A percentile compares a stretch with the other conserved stretches of the same genome.
Conservation (phyloP, 192 early-diverging fungal genomes). For the Cladochytrium replicatum region DNA sequence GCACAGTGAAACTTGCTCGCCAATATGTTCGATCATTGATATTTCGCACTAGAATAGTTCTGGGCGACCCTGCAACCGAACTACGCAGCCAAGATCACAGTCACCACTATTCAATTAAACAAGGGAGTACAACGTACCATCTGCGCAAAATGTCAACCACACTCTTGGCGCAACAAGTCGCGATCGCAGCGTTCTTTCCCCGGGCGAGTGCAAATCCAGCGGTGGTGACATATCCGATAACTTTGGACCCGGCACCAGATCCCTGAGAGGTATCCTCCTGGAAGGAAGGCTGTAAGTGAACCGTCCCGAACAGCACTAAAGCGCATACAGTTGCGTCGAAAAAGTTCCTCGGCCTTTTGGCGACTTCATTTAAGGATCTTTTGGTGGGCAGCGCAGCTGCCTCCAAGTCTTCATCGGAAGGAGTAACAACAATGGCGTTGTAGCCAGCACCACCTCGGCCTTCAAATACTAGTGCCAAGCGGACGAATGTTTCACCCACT, state of each 20-base stretch:
- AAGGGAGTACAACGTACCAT: no score
- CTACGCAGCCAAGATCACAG: no score
- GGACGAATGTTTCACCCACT: no score
- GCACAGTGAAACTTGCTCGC: no score
- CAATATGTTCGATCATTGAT: no score
- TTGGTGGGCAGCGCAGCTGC: constrained; percentile 7
- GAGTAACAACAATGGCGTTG: constrained; percentile 7
- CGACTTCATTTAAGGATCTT: constrained; percentile 12
- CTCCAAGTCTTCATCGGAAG: neutral
- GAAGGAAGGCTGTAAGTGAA: neutral
- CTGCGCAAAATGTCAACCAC: no score
- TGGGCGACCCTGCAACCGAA: no score
- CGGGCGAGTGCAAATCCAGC: constrained; percentile 54
- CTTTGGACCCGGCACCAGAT: constrained; percentile 18
- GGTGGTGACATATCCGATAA: constrained; percentile 64
- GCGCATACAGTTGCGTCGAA: constrained; percentile 1
- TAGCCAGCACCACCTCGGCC: no score
- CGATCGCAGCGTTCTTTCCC: constrained; percentile 55
- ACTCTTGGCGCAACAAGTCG: no score
- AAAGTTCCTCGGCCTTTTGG: constrained; percentile 20
- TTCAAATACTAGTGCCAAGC: no score
- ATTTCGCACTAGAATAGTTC: no score
- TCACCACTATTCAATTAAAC: no score
- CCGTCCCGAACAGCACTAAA: neutral
- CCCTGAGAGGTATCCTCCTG: constrained; percentile 28